These are phyloP conservation scores for Microsporum audouinii DNA, from an alignment of 2,329 filamentous ascomycete genomes.

Conservation along the genomic window DNA sequence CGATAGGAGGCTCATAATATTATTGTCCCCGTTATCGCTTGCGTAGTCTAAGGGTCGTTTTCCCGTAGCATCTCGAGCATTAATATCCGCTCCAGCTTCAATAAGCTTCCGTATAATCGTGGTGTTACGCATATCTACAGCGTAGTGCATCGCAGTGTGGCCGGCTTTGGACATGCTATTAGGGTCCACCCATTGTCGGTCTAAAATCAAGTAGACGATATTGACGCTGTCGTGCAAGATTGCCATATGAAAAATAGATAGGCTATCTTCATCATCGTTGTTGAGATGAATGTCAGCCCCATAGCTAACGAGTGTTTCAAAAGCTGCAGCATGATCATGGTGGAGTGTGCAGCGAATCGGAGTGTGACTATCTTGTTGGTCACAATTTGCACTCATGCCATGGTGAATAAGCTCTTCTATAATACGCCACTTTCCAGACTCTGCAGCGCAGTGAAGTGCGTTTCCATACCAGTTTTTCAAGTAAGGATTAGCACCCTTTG, in stretches of 20 bases:
- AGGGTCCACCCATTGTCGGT: background rate
- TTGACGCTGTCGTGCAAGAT: background rate
- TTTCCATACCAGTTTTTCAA: slow-evolving; percentile 1
- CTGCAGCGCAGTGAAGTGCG: slow-evolving; percentile 2
- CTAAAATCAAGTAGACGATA: background rate
- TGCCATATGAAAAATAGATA: background rate
- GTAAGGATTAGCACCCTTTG: background rate
- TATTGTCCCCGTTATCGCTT: background rate
- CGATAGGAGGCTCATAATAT: background rate
- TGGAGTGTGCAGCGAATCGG: slow-evolving; percentile 2
- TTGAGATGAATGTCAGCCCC: background rate
- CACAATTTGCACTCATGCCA: background rate
- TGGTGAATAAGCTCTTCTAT: background rate
- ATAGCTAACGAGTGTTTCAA: background rate
- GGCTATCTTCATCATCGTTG: background rate
- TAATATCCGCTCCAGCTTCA: background rate
- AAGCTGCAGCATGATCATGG: background rate
- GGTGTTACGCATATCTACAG: slow-evolving; percentile 1
- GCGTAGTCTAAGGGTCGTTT: background rate
- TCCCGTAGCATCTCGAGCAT: background rate
- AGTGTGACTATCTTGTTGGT: background rate
- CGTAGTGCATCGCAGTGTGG: background rate
- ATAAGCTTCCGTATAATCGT: background rate
- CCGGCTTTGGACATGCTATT: background rate
- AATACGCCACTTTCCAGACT: background rate